phyloP scores from a whole-genome alignment of 2,329 filamentous ascomycete species.

The Stachybotrys echinatus region DNA sequence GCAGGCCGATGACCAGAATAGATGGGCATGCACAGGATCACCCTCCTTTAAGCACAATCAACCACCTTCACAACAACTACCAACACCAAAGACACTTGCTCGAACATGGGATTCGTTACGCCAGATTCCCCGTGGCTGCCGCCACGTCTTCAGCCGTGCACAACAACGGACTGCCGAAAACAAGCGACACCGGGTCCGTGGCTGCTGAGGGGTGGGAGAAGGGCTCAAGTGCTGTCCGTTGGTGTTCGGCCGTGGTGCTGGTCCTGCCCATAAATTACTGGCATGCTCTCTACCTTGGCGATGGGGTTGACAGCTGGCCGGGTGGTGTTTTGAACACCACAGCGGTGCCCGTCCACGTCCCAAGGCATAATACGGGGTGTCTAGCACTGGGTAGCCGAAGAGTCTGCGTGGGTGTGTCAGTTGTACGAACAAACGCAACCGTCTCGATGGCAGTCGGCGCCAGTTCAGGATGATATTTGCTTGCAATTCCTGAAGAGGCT shows the following conservation, averaged over 20 bases:
- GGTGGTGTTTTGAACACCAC: no score
- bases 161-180: neutral
- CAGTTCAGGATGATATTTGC: no score
- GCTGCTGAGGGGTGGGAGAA: neutral
- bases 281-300: neutral
- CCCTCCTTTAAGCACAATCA: no score
- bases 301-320: neutral
- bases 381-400: no score
- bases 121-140: neutral
- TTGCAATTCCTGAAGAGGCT: no score
- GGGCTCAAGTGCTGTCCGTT: neutral
- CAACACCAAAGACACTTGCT: neutral
- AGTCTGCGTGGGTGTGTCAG: no score
- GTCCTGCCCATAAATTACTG: neutral
- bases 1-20: no score
- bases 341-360: no score
- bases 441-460: no score
- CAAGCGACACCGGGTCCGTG: neutral
- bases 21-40: neutral
- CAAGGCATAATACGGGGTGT: no score
- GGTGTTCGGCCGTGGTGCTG: neutral
- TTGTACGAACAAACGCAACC: no score
- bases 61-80: neutral
- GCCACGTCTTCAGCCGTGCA: slow-evolving; percentile 2
- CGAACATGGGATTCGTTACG: neutral